Percentiles rank a stretch among this genome's conserved stretches.
Conservation (phyloP, 1,284 basidiomycete species). For the Stereum hirsutum region DNA sequence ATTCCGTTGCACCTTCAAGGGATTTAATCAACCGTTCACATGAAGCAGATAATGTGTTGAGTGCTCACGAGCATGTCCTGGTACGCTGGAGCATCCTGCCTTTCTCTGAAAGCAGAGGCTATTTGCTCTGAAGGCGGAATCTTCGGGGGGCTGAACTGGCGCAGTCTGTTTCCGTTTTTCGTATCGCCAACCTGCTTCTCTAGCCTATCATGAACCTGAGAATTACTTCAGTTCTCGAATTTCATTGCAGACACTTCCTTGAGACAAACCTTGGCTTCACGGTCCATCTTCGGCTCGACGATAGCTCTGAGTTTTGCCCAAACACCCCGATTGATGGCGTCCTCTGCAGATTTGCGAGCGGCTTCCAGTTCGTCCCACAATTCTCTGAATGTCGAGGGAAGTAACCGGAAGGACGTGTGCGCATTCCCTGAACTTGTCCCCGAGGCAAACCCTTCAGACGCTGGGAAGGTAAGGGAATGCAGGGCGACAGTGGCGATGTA, state of each 20-base stretch:
- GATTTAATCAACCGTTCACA: background rate
- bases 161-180: slow-evolving; percentile 10
- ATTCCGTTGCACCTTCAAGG: slow-evolving; percentile 54
- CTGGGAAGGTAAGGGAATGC: slow-evolving; percentile 61
- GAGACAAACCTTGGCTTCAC: slow-evolving; percentile 30
- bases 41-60: slow-evolving; percentile 15
- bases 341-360: slow-evolving; percentile 51
- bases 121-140: slow-evolving; percentile 39
- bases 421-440: slow-evolving; percentile 31
- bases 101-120: slow-evolving; percentile 45
- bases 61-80: slow-evolving; percentile 74
- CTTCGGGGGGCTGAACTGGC: slow-evolving; percentile 8
- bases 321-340: slow-evolving; percentile 54
- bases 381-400: slow-evolving; percentile 82
- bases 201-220: slow-evolving; percentile 22
- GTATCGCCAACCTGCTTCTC: slow-evolving; percentile 19
- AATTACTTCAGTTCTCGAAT: too few relatives aligned
- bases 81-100: slow-evolving; percentile 60
- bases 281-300: slow-evolving; percentile 44
- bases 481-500: slow-evolving; percentile 86
- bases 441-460: slow-evolving; percentile 51
- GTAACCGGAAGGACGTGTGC: slow-evolving; percentile 55
- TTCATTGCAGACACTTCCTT: background rate
- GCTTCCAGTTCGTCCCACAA: slow-evolving; percentile 90
- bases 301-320: slow-evolving; percentile 69